phyloP scores from a whole-genome alignment of 163 green algal genomes.

The Scenedesmus sp. region DNA sequence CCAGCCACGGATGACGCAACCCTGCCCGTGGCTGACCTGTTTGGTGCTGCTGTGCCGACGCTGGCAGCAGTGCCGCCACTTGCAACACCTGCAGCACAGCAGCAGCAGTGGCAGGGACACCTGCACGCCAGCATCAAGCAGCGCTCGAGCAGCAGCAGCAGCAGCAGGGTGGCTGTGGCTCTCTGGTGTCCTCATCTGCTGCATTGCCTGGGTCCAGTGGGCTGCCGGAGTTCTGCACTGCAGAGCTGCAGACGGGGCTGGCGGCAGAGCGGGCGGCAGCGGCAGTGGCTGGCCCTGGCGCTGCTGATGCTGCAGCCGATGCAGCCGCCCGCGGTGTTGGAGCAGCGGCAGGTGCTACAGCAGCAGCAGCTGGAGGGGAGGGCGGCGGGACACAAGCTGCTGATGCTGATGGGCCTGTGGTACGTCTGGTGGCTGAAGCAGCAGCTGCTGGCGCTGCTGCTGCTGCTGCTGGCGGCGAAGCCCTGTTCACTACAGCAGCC shows the following conservation, averaged over 20 bases:
- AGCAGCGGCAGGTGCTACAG: too few species aligned
- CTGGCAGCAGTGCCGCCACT: not conserved
- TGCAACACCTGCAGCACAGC: not conserved
- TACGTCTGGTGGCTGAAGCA: not conserved
- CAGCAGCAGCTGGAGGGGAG: not conserved
- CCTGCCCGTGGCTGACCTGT: not conserved
- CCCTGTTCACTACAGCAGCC: not conserved
- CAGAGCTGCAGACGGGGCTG: not conserved
- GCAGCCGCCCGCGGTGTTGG: too few species aligned
- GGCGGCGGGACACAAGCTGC: not conserved
- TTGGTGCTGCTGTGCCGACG: not conserved
- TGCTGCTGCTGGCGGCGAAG: not conserved
- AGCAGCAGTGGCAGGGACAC: not conserved
- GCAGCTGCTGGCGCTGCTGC: slow-evolving; percentile 5
- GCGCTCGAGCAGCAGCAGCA: not conserved
- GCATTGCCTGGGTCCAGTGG: not conserved
- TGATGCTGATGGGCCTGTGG: not conserved
- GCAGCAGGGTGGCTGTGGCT: not conserved
- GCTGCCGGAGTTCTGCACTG: slow-evolving; percentile 9
- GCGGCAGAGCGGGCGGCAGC: not conserved
- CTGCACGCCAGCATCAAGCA: not conserved
- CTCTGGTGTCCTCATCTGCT: not conserved
- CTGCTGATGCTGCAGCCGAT: not conserved
- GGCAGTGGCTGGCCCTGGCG: not conserved
- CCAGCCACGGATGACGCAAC: not conserved